Conservation (phyloP, 169 alveolate genomes). For the Cardiosporidium cionae region DNA sequence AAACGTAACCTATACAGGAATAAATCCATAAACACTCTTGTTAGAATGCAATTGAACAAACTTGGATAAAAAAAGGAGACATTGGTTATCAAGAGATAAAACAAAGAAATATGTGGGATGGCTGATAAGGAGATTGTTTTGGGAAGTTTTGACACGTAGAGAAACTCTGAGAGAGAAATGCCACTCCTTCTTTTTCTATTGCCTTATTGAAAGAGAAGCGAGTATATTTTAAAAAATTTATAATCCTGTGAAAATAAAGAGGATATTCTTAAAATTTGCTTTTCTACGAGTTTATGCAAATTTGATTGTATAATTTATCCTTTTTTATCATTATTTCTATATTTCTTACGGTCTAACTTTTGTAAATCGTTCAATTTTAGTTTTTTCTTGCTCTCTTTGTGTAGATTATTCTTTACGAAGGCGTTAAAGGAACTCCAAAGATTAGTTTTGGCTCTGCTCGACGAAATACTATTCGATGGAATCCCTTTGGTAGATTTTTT, state of each 20-base stretch:
- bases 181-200: no score
- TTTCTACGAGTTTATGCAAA: not conserved
- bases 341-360: not conserved
- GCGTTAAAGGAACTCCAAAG: constrained; percentile 15
- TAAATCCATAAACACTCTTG: not conserved
- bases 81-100: no score
- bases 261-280: not conserved
- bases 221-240: not conserved
- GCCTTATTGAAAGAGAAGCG: not conserved
- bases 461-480: constrained; percentile 14
- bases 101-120: no score
- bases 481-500: constrained; percentile 13
- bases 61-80: no score
- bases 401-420: constrained; percentile 16
- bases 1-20: not conserved
- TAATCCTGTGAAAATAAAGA: not conserved
- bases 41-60: not conserved
- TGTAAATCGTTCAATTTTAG: not conserved
- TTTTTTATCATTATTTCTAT: not conserved
- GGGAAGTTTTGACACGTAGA: no score
- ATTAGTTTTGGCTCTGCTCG: constrained; percentile 4
- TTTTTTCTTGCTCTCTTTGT: not conserved
- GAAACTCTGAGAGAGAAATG: no score
- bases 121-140: no score
- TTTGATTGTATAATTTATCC: not conserved